Evolutionary conservation across 768 basidiomycete species (phyloP), one percentile per base, ranked within the genome.

Genomic region (Termitomyces sp.): DNA sequence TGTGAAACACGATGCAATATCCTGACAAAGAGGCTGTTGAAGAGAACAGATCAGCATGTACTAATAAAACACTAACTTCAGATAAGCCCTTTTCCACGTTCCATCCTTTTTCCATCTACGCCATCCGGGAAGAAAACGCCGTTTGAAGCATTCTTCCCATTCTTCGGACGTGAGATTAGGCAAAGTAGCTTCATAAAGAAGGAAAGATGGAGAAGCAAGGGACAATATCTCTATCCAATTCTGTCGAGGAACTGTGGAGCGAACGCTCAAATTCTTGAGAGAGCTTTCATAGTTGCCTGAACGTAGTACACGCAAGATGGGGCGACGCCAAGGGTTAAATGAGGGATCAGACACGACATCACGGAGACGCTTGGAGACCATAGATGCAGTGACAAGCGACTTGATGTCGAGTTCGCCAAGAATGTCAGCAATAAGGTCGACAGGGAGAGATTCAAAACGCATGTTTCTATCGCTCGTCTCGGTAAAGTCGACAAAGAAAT

Each of bases 121-220:
- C 88, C 89, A 92, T n/a, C 87, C 81, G 6, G 91, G 91, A 13
- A 90, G 72, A 72, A 91, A 93, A 44, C 91, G 75, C 58, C 83
- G 76, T 52, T 73, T 77, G 66, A 91, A 91, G 60, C 83, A 84
- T 58, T 90, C 88, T 64, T 89, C 83, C 90, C 90, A 93, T 61
- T 92, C 86, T 1, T 69, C 64, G 13, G 82, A 75, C 62, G 72
- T 81, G 61, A 92, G 72, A 66, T 88, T 86, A 7, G 91, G 91
- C 35, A 89, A 71, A 8, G 87, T 86, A 28, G 83, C 75, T 47
- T 89, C 82, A 65, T 83, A 87, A 8, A 92, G 74, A 41, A 93
- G 76, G 70, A 85, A 90, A 5, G 76, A 67, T 0, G 89, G 77
- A 32, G 74, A 72, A 13, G 86, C 91, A 16, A 84, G 70, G n/a